phyloP scores from a whole-genome alignment of 192 early-diverging fungal genomes.

The Backusella psychrophila region DNA sequence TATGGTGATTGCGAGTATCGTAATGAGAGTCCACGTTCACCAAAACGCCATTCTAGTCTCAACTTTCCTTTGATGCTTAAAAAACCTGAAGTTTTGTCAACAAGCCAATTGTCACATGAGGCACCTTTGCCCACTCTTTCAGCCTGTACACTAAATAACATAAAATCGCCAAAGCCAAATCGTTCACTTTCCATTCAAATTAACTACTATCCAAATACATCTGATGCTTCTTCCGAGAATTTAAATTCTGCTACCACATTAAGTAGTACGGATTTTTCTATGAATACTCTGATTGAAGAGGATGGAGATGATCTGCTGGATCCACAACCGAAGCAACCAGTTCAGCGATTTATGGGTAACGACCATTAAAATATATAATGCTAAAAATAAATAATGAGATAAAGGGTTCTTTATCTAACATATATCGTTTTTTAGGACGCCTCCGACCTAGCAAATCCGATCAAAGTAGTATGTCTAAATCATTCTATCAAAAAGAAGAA shows the following conservation, averaged over 20 bases:
- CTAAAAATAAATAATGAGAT: not conserved
- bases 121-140: not conserved
- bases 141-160: not conserved
- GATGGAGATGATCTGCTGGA: not conserved
- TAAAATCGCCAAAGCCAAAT: not conserved
- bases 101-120: not conserved
- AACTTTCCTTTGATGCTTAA: not conserved
- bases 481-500: not conserved
- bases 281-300: not conserved
- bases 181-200: not conserved
- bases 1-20: not conserved
- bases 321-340: not conserved
- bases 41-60: not conserved
- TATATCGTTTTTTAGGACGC: not conserved
- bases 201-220: not conserved
- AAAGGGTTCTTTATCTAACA: not conserved
- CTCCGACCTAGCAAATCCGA: conserved; percentile 9
- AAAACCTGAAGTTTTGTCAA: not conserved
- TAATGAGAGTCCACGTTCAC: not conserved
- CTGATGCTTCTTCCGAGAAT: not conserved
- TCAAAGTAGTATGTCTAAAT: not conserved
- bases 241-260: not conserved
- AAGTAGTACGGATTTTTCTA: not conserved
- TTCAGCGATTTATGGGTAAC: conserved; percentile 1
- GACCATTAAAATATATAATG: not conserved